Conservation (phyloP, 2,329 filamentous ascomycete genomes). For the Claviceps sp. region DNA sequence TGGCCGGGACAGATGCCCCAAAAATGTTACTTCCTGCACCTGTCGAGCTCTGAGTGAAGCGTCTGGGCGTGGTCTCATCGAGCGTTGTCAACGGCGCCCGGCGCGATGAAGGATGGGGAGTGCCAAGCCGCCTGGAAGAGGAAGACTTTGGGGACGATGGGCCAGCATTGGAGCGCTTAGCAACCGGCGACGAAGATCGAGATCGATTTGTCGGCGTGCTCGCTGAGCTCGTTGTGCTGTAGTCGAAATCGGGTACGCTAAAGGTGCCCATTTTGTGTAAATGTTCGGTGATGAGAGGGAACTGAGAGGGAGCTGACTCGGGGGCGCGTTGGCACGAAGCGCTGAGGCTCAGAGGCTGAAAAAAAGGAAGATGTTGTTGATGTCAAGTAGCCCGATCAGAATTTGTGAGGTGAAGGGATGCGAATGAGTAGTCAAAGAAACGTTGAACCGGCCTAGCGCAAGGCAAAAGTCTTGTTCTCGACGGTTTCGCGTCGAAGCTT, state of each 20-base stretch:
- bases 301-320: neutral
- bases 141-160: constrained; percentile 21
- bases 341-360: neutral
- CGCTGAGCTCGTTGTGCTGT: constrained; percentile 16
- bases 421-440: too few species aligned
- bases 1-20: constrained; percentile 23
- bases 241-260: constrained; percentile 22
- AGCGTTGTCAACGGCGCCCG: constrained; percentile 22
- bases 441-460: too few species aligned
- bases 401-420: neutral
- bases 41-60: constrained; percentile 22
- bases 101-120: constrained; percentile 24
- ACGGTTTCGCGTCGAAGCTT: too few species aligned
- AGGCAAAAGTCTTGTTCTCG: too few species aligned
- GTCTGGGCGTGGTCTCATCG: constrained; percentile 22
- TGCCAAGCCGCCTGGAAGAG: constrained; percentile 21
- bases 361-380: too few species aligned
- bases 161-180: constrained; percentile 27
- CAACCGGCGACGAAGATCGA: constrained; percentile 29
- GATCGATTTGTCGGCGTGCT: constrained; percentile 22
- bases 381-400: neutral
- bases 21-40: constrained; percentile 28
- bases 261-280: constrained; percentile 23
- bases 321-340: neutral
- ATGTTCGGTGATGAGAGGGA: neutral